These are phyloP conservation scores for Neurospora tetrasperma DNA, from an alignment of 495 filamentous ascomycete species.

Conservation along the genomic window DNA sequence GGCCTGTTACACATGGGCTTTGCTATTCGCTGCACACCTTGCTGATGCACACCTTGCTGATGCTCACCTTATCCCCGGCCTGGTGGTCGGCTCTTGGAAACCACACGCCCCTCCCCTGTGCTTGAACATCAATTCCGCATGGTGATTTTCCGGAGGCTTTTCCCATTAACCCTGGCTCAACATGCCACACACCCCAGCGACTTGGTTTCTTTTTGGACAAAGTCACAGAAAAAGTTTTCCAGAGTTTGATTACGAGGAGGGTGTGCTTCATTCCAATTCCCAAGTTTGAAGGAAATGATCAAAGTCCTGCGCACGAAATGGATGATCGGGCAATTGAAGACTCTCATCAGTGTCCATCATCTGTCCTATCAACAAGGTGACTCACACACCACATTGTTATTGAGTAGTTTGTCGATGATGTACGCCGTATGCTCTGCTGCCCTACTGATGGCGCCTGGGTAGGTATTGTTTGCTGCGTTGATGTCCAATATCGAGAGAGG, in stretches of 20 bases:
- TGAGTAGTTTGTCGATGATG: conserved; percentile 17
- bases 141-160: background rate
- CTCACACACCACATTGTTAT: conserved; percentile 16
- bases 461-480: conserved; percentile 30
- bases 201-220: background rate
- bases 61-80: background rate
- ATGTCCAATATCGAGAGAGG: conserved; percentile 35
- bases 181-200: background rate
- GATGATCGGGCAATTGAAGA: background rate
- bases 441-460: conserved; percentile 20
- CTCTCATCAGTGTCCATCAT: background rate
- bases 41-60: background rate
- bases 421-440: conserved; percentile 28
- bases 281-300: background rate
- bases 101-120: background rate
- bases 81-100: background rate
- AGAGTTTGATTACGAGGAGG: background rate
- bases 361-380: conserved; percentile 14
- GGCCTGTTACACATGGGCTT: background rate
- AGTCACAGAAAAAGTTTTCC: background rate
- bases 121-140: background rate
- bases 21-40: background rate
- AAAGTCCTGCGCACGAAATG: background rate
- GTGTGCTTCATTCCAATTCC: background rate
- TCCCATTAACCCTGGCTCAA: background rate